These are phyloP conservation scores for Pseudonitzschia multistriata DNA, from an alignment of 108 stramenopile species.

Conservation along the genomic window DNA sequence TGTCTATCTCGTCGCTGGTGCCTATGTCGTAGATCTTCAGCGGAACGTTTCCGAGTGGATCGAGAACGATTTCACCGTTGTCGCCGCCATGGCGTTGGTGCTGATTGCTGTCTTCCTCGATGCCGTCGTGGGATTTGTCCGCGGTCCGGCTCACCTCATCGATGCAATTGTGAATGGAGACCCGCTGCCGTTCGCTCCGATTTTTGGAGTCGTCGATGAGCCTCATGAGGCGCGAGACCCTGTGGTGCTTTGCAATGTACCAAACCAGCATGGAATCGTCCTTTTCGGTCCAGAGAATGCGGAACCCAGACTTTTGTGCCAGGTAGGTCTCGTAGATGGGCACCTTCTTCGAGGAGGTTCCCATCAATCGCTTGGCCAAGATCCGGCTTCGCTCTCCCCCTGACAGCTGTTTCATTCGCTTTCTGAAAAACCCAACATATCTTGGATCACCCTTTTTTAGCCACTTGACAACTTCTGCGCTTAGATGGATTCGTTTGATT, in stretches of 20 bases:
- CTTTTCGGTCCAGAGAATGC: conserved; percentile 53
- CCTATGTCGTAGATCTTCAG: conserved; percentile 46
- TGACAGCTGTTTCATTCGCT: conserved; percentile 40
- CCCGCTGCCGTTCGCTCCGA: conserved; percentile 34
- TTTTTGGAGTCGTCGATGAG: conserved; percentile 52
- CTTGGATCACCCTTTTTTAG: conserved; percentile 37
- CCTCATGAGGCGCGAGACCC: conserved; percentile 45
- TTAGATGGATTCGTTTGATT: conserved; percentile 20
- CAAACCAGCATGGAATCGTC: conserved; percentile 15
- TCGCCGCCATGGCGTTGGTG: neutral
- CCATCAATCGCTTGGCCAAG: conserved; percentile 43
- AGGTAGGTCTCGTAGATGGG: conserved; percentile 56
- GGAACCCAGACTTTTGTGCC: conserved; percentile 47
- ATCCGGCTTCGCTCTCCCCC: conserved; percentile 44
- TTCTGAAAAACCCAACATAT: conserved; percentile 44
- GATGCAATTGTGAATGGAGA: conserved; percentile 5
- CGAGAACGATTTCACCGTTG: conserved; percentile 28
- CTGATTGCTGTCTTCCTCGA: neutral
- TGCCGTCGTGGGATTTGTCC: neutral
- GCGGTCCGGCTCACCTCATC: conserved; percentile 12
- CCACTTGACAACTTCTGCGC: conserved; percentile 51
- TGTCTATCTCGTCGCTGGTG: conserved; percentile 22
- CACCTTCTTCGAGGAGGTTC: conserved; percentile 20
- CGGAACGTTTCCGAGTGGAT: conserved; percentile 44
- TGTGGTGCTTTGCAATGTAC: conserved; percentile 50